phyloP scores from a whole-genome alignment of 192 early-diverging fungal species.

The Coemansia sp. region DNA sequence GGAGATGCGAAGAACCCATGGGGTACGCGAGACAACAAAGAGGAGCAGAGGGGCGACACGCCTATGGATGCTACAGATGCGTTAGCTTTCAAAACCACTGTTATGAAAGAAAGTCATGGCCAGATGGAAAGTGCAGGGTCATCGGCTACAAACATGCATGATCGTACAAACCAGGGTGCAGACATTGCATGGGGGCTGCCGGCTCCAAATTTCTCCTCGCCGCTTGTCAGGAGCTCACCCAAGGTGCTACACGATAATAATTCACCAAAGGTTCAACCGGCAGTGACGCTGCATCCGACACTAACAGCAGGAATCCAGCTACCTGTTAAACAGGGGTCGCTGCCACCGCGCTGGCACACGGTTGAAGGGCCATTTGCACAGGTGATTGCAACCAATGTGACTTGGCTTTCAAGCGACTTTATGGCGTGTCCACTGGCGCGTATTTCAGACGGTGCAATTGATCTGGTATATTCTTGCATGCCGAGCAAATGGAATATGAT shows the following conservation, averaged over 20 bases:
- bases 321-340: constrained; percentile 29
- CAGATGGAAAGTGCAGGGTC: constrained; percentile 14
- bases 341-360: constrained; percentile 55
- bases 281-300: constrained; percentile 44
- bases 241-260: constrained; percentile 19
- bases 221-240: constrained; percentile 42
- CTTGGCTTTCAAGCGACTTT: constrained; percentile 60
- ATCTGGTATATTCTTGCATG: constrained; percentile 54
- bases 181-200: constrained; percentile 50
- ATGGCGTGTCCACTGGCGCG: constrained; percentile 53
- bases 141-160: constrained; percentile 24
- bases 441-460: constrained; percentile 57
- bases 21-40: background rate
- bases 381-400: constrained; percentile 60
- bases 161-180: constrained; percentile 37
- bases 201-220: constrained; percentile 47
- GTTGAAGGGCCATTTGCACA: constrained; percentile 56
- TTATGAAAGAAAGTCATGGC: background rate
- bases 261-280: constrained; percentile 34
- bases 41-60: background rate
- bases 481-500: constrained; percentile 49
- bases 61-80: background rate
- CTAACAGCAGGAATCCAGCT: constrained; percentile 48
- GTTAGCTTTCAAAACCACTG: background rate
- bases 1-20: background rate